Percentiles rank a stretch among this genome's conserved stretches.
These are phyloP conservation scores for Raffaelea ambrosiae DNA, from an alignment of 2,329 filamentous ascomycete species.

Conservation along the genomic window DNA sequence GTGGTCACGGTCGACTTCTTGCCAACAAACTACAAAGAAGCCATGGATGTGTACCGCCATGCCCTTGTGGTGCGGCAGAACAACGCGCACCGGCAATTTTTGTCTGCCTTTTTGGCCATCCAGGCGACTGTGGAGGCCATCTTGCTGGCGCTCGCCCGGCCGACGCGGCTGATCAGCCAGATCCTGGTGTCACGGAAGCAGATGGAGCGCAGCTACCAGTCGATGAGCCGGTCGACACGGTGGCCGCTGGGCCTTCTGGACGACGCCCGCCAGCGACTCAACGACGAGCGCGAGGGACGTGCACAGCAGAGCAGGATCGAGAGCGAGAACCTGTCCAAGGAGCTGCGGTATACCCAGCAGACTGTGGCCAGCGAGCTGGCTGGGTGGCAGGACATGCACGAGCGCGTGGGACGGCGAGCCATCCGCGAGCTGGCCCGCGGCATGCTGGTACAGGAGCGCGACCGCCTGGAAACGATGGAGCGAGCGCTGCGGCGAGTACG, in stretches of 20 bases:
- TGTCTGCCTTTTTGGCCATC: slow-evolving; percentile 69
- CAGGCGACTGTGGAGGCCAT: slow-evolving; percentile 78
- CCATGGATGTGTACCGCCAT: slow-evolving; percentile 64
- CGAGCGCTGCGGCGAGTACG: slow-evolving; percentile 61
- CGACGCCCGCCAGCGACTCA: slow-evolving; percentile 73
- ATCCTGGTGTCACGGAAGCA: slow-evolving; percentile 68
- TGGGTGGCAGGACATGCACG: slow-evolving; percentile 87
- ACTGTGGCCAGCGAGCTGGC: slow-evolving; percentile 87
- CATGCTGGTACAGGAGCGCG: slow-evolving; percentile 73
- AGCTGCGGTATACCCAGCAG: slow-evolving; percentile 86
- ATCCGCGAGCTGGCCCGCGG: slow-evolving; percentile 67
- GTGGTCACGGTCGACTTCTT: slow-evolving; percentile 56
- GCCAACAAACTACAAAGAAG: slow-evolving; percentile 56
- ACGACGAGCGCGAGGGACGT: slow-evolving; percentile 77
- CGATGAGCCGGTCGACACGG: slow-evolving; percentile 63
- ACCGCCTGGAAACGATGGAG: slow-evolving; percentile 70
- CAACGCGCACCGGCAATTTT: slow-evolving; percentile 64
- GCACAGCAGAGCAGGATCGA: slow-evolving; percentile 63
- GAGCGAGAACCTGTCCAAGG: slow-evolving; percentile 64
- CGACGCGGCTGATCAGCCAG: slow-evolving; percentile 65
- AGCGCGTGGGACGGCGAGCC: slow-evolving; percentile 64
- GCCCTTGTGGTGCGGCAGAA: slow-evolving; percentile 60
- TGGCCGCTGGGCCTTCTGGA: slow-evolving; percentile 80
- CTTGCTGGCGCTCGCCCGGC: slow-evolving; percentile 68
- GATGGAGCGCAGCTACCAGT: slow-evolving; percentile 69